Base-by-base conservation (phyloP, 768 basidiomycete genomes). In the Leccinum boreale region DNA sequence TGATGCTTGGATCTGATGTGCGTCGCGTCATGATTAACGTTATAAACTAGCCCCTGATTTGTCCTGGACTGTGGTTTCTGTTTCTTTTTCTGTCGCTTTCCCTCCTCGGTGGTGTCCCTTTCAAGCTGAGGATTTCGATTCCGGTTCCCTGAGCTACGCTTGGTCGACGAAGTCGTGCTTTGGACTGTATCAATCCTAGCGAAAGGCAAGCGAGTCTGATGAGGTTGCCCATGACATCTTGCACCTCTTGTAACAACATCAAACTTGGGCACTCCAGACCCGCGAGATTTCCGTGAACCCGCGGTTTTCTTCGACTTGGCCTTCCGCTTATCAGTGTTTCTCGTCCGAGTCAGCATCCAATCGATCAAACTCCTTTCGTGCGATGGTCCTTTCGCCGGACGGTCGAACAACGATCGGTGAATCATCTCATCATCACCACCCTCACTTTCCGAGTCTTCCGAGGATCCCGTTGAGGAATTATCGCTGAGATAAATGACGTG, bases 281-380 rank as follows among this genome's bases (percentile, higher is more conserved):
- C 57, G 31, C 55, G 55, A 19, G 58, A 49, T 39, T 53, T 70
- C 7, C 54, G 61, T 29, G 62, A 53, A 33, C 51, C 44, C 31
- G 46, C 52, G 23, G 62, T 31, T 35, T 62, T 56, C 54, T 66
- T 63, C 8, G 14, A 21, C 57, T 55, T 65, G 42, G 61, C 9
- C 42, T 68, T 55, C 46, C 57, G 42, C 53, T 39, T 50, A 15
- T 36, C 54, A 67, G 62, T 29, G 35, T 55, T 55, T 61, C 68
- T 59, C 2, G 79, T 78, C 49, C 80, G 76, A 14, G 76, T 74
- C 50, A 90, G 65, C 88, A 90, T 90, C 67, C 83, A 84, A 62
- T 90, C 85, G 49, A 90, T 87, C 52, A 87, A 67, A 64, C 77
- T 83, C 67, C 66, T 78, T 68, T 73, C 77, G 55, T 63, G 70